Conservation (phyloP, 2,329 filamentous ascomycete genomes). For the Cercospora sp. region DNA sequence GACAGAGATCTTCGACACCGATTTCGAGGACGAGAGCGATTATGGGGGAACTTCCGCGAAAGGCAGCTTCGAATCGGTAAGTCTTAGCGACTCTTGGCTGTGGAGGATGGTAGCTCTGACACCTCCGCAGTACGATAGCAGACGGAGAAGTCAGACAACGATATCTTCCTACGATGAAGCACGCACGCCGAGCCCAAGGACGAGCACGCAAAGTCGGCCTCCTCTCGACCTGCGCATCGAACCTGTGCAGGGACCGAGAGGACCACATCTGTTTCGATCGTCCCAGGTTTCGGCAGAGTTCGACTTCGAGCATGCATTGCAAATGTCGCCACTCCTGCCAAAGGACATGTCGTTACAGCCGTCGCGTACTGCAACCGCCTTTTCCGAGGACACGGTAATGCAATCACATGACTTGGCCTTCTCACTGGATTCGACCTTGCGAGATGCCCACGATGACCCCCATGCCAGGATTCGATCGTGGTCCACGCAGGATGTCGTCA, state of each 20-base stretch:
- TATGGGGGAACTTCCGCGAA: conserved; percentile 57
- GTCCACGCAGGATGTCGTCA: conserved; percentile 75
- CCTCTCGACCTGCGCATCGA: conserved; percentile 64
- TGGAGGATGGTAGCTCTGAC: conserved; percentile 20
- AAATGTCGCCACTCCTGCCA: conserved; percentile 73
- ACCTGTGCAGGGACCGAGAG: conserved; percentile 74
- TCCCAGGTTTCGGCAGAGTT: conserved; percentile 62
- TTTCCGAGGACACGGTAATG: conserved; percentile 41
- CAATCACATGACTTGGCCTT: conserved; percentile 32
- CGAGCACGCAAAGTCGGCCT: conserved; percentile 55
- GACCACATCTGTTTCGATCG: conserved; percentile 81
- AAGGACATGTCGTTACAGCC: conserved; percentile 52
- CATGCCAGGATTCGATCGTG: conserved; percentile 57
- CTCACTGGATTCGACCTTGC: conserved; percentile 35
- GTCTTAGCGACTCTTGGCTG: conserved; percentile 36
- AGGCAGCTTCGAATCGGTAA: conserved; percentile 70
- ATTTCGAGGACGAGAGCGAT: conserved; percentile 68
- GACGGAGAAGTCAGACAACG: conserved; percentile 78
- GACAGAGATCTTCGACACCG: conserved; percentile 77
- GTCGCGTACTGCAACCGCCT: conserved; percentile 45
- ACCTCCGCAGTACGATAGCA: conserved; percentile 44
- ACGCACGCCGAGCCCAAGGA: conserved; percentile 70
- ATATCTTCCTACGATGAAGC: conserved; percentile 84
- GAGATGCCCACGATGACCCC: conserved; percentile 21
- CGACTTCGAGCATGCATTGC: conserved; percentile 56